Base-by-base conservation (phyloP, 108 stramenopile genomes). In the Mayamaea pseudoterrestris region DNA sequence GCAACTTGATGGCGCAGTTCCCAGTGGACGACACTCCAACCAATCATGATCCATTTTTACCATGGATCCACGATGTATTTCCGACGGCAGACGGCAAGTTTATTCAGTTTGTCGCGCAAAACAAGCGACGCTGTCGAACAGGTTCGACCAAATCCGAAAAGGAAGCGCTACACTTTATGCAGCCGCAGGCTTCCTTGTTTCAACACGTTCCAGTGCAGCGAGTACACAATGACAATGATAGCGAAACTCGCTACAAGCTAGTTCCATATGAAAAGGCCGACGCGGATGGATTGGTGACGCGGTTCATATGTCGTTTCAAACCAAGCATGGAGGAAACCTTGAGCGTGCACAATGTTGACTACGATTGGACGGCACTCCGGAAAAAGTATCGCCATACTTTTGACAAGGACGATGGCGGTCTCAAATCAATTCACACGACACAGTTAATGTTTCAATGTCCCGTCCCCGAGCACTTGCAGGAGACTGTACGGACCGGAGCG, bases 21-120 rank as follows among this genome's bases (percentile, higher is more conserved):
- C 85, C 85, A 0, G 71, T 79, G 28, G 80, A 82, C 43, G 69
- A 74, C 11, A 46, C 53, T 50, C 74, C 76, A 5, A 67, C 74
- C 1, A 77, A 89, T 45, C 61, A 63, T 7, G 90, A 91, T 65
- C 80, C 90, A 26, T 91, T 80, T 55, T 42, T 91, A 16, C 90
- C 90, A 7, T 91, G 90, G 90, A 91, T 91, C 35, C 90, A 91
- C 49, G 90, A 91, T 55, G 84, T 91, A 26, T 86, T 91, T 47
- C 90, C 90, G 5, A 65, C 73, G 11, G 40, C 69, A 6, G 84
- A 91, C 53, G 90, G 90, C 3, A 66, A 74, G 21, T 63, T 61
- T 39, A 68, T 91, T n/a, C 65, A 84, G 34, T 87, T 91, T 53
- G 68, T 91, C 4, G 84, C 90, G 12, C 90, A 91, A 58, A 91